Evolutionary conservation across 1,284 basidiomycete genomes (phyloP).

Genomic region (Trametes sp.): DNA sequence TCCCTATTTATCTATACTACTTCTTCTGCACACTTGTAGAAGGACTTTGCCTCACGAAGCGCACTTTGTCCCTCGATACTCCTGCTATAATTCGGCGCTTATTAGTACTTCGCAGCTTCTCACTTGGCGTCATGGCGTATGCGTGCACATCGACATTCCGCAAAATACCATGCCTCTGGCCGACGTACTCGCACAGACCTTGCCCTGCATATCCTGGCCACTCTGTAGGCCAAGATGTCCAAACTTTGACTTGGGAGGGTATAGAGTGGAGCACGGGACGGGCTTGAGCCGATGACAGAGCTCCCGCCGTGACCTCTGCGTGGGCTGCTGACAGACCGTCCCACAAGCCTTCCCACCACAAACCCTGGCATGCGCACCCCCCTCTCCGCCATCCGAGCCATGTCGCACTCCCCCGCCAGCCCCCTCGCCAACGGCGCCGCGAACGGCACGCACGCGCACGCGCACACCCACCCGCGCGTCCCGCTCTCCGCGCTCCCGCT

Average conservation of each 20-base stretch:
- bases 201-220: too few relatives aligned
- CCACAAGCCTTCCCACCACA: background rate
- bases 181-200: too few relatives aligned
- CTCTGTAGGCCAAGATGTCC: too few relatives aligned
- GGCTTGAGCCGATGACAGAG: conserved; percentile 20
- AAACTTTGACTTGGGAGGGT: background rate
- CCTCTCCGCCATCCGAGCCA: conserved; percentile 14
- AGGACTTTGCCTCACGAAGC: too few relatives aligned
- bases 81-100: background rate
- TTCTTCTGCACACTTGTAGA: background rate
- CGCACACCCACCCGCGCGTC: conserved; percentile 18
- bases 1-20: background rate
- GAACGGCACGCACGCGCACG: background rate
- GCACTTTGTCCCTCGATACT: background rate
- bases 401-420: conserved; percentile 10
- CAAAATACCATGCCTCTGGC: too few relatives aligned
- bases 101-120: background rate
- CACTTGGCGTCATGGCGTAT: background rate
- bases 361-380: conserved; percentile 17
- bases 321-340: conserved; percentile 13
- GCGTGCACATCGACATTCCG: background rate
- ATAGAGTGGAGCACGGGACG: conserved; percentile 14
- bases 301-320: background rate
- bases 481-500: conserved; percentile 75
- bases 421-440: background rate